Conservation (phyloP, 371 early-diverging fungal genomes). For the Rhizopus sp. region DNA sequence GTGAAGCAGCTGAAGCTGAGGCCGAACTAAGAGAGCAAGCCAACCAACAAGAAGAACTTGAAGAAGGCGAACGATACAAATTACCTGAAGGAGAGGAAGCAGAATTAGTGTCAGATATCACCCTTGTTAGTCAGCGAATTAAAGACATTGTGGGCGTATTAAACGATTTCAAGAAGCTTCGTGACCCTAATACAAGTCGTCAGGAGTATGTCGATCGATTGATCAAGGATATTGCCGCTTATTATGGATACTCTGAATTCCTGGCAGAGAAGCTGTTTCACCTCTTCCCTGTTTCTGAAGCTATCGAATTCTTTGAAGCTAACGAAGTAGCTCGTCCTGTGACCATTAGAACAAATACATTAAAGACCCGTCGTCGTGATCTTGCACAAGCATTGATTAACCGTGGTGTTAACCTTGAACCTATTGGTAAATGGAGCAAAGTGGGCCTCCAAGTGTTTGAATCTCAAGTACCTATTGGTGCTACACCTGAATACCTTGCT, state of each 20-base stretch:
- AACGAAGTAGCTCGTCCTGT: constrained; percentile 98
- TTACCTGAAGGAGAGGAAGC: constrained; percentile 76
- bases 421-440: constrained; percentile 93
- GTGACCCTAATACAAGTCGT: constrained; percentile 76
- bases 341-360: constrained; percentile 97
- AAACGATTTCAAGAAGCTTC: constrained; percentile 82
- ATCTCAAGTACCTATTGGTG: constrained; percentile 90
- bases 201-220: constrained; percentile 87
- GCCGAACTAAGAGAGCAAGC: constrained; percentile 77
- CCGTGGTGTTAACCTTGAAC: constrained; percentile 98
- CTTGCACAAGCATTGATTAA: constrained; percentile 93
- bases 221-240: constrained; percentile 82
- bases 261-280: constrained; percentile 92
- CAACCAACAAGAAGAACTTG: constrained; percentile 72
- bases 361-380: constrained; percentile 93
- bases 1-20: constrained; percentile 60
- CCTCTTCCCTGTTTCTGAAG: constrained; percentile 89
- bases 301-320: constrained; percentile 98
- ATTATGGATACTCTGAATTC: constrained; percentile 96
- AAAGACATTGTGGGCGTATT: constrained; percentile 87
- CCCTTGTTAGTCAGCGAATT: constrained; percentile 83
- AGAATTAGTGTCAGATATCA: constrained; percentile 61
- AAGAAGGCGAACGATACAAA: constrained; percentile 67
- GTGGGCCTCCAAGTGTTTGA: constrained; percentile 93
- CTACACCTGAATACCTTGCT: constrained; percentile 99